A percentile compares a stretch with the other conserved stretches of the same genome.
Conservation (phyloP, 306 rosid species). For the Cicer chorassanicum region DNA sequence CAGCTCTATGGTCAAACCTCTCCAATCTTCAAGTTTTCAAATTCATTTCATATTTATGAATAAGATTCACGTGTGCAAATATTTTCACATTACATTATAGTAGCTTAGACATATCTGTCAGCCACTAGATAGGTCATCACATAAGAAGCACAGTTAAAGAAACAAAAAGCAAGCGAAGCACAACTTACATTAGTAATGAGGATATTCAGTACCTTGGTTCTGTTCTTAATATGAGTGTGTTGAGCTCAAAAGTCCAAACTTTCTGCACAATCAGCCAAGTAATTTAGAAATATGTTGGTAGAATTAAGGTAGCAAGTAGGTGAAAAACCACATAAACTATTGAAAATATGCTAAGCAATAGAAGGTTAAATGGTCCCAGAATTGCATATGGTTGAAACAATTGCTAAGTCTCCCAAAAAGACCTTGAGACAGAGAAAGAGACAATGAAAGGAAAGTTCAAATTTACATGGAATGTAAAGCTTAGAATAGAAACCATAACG, state of each 20-base stretch:
- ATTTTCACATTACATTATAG: background rate
- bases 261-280: conserved; percentile 7
- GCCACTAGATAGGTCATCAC: background rate
- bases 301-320: background rate
- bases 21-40: conserved; percentile 22
- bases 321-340: background rate
- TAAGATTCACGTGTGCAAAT: conserved; percentile 3
- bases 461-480: background rate
- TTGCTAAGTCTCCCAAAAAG: background rate
- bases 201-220: conserved; percentile 14
- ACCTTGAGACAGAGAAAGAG: background rate
- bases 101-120: background rate
- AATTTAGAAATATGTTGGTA: conserved; percentile 22
- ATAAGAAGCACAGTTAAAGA: background rate
- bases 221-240: background rate
- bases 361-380: conserved; percentile 17
- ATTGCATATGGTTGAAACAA: conserved; percentile 23
- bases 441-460: background rate
- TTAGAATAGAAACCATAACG: background rate
- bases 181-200: conserved; percentile 23
- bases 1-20: conserved; percentile 19
- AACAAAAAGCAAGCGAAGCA: conserved; percentile 8
- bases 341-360: background rate
- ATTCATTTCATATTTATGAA: conserved; percentile 3
- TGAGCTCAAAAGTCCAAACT: background rate